Evolutionary conservation across 2,329 filamentous ascomycete genomes (phyloP), one percentile per base, ranked within the genome.

Genomic region (Dryadomyces sulphureus): DNA sequence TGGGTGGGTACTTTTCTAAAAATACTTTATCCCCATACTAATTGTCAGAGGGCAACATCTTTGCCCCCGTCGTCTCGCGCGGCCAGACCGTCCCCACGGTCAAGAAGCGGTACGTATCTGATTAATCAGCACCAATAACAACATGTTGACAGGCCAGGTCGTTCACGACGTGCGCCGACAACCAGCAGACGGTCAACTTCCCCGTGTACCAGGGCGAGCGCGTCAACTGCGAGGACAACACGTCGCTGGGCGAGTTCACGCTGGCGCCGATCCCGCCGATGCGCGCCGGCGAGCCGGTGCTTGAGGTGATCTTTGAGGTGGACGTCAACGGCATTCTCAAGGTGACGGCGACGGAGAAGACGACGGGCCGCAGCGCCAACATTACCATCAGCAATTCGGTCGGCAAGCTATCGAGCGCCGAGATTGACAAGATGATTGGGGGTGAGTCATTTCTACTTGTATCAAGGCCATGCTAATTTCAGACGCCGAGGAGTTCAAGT

Each of bases 311-410:
- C 66, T 96, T 98, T 70, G 92, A 98, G 74, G 92, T 98, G 62
- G 92, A 98, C 58, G 92, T 95, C 77, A 98, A 98, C 76, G 92
- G 92, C 82, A 94, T 95, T 66, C 82, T 98, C 56, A 98, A 98
- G 81, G 92, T 96, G 61, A 96, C 90, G 53, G 92, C 92, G 56
- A 95, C 90, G 41, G 92, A 98, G 79, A 98, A 98, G 81, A 90
- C 87, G 57, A 94, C 92, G 30, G 92, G 92, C 61, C 89, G 92
- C 66, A 92, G 77, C 62, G 92, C 92, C 70, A 98, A 98, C 81
- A 98, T 98, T 68, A 98, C 92, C 65, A 98, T 98, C 70, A 87
- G 86, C 70, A 98, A 98, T 81, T 94, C 92, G 50, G 90, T 98
- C 60, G 92, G 92, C 67, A 98, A 98, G 77, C 86, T 98, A 56